phyloP scores from a whole-genome alignment of 768 basidiomycete species.

The Gymnopilus dilepis region DNA sequence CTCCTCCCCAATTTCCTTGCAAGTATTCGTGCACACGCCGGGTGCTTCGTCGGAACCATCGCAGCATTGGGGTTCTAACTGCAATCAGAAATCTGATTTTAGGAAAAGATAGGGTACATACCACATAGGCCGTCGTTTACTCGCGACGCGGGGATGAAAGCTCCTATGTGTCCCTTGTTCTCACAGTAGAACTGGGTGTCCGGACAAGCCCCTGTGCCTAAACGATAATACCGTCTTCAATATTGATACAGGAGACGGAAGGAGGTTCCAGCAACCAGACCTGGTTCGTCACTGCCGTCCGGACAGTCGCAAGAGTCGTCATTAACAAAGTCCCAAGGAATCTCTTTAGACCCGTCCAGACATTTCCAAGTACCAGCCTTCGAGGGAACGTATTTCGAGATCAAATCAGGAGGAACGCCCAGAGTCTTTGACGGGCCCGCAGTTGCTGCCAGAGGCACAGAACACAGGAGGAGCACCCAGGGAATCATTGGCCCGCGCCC shows the following conservation, averaged over 20 bases:
- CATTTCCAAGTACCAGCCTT: slow-evolving; percentile 73
- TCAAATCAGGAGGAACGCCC: slow-evolving; percentile 61
- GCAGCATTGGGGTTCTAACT: slow-evolving; percentile 86
- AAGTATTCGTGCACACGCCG: slow-evolving; percentile 81
- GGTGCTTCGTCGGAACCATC: slow-evolving; percentile 93
- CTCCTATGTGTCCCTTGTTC: slow-evolving; percentile 89
- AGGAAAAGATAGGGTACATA: slow-evolving; percentile 40
- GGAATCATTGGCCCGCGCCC: slow-evolving; percentile 59
- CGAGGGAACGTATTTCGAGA: slow-evolving; percentile 60
- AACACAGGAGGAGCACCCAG: slow-evolving; percentile 54
- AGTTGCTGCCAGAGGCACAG: slow-evolving; percentile 46
- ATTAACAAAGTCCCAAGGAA: slow-evolving; percentile 83
- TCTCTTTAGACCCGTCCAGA: slow-evolving; percentile 78
- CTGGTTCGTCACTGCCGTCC: slow-evolving; percentile 96
- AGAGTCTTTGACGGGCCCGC: slow-evolving; percentile 51
- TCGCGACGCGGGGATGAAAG: slow-evolving; percentile 75
- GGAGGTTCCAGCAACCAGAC: slow-evolving; percentile 38
- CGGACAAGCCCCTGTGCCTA: slow-evolving; percentile 87
- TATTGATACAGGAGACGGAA: background rate
- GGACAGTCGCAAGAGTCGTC: slow-evolving; percentile 95
- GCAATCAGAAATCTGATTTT: slow-evolving; percentile 19
- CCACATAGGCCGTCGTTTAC: slow-evolving; percentile 96
- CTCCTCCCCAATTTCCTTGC: slow-evolving; percentile 73
- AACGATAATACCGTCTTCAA: slow-evolving; percentile 9
- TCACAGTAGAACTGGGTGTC: slow-evolving; percentile 80